Conservation (phyloP, 371 early-diverging fungal genomes). For the Lichtheimia ornata region DNA sequence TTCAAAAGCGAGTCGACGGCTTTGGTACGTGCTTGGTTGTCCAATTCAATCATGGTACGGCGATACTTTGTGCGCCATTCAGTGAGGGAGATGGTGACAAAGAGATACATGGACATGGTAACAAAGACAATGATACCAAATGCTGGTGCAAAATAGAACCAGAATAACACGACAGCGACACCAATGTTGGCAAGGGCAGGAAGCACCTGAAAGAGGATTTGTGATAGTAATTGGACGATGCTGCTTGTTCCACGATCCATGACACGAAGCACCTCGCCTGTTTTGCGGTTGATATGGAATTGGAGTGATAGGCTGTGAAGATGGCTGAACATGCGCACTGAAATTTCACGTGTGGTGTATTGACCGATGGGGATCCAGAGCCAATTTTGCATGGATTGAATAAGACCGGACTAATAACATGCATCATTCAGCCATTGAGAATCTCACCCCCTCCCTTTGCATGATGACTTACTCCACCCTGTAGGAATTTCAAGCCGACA, state of each 20-base stretch:
- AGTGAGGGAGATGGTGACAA: constrained; percentile 81
- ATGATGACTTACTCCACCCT: constrained; percentile 56
- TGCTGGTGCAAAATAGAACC: constrained; percentile 68
- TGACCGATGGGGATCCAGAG: constrained; percentile 92
- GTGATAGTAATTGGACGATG: constrained; percentile 79
- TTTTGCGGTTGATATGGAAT: constrained; percentile 93
- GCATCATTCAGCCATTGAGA: constrained; percentile 2
- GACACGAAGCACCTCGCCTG: constrained; percentile 88
- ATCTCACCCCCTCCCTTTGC: neutral
- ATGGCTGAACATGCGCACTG: constrained; percentile 86
- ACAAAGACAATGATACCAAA: constrained; percentile 84
- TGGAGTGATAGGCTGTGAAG: constrained; percentile 81
- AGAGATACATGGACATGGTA: constrained; percentile 88
- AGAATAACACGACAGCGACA: constrained; percentile 78
- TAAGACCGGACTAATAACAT: constrained; percentile 61
- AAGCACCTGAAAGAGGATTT: constrained; percentile 85
- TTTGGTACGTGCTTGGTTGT: constrained; percentile 73
- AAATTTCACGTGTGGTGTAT: constrained; percentile 85
- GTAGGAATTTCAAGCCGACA: constrained; percentile 72
- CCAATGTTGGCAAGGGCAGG: constrained; percentile 88
- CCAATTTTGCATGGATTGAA: constrained; percentile 77
- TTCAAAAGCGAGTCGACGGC: constrained; percentile 93
- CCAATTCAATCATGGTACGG: constrained; percentile 72
- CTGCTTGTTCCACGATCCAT: constrained; percentile 88
- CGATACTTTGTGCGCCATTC: constrained; percentile 92